Base-by-base conservation (phyloP, 805 yeast genomes). In the Suhomyces sp. region DNA sequence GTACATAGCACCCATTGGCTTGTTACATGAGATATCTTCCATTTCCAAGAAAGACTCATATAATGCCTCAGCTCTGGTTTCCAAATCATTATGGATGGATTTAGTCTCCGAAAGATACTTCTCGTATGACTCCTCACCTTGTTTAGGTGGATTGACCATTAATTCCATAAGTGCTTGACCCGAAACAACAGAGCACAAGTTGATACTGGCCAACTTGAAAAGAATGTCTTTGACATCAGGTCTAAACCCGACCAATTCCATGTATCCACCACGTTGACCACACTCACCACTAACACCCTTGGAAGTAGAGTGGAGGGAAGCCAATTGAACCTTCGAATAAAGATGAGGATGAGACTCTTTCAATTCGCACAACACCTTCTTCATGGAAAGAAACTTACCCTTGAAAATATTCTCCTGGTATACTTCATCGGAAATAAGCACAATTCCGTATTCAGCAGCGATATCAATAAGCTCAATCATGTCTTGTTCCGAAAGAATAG, bases 221-320 rank as follows among this genome's bases (percentile, higher is more conserved):
- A 93, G 72, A 36, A 85, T 74, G 19, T 77, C 84, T 49, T 72
- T 65, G 12, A 90, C 81, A 28, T 83, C 88, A 3, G 69, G 70
- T 10, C 74, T 67, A 63, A 93, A 85, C 1, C 96, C 96, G 8
- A 82, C 75, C 6, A 90, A 65, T 63, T 93, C 99, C 93, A 93
- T 85, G 70, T 90, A 93, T 5, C 99, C 99, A 51, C 98, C 99
- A 65, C 99, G 81, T 69, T 93, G 98, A 42, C 99, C 99, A 74
- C 99, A 93, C 65, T 93, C 99, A 44, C 98, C 99, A 44, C 88
- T 76, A 49, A 88, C 88, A 60, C 99, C 99, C 64, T 93, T 93
- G 9, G 98, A 91, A 27, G 95, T 88, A n/a, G 98, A 88, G 62
- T 93, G 98, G 48, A 93, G 68, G 2, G 98, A 90, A 2, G 95